Conservation (phyloP, 805 yeast species). For the Wickerhamiella alocasiicola region DNA sequence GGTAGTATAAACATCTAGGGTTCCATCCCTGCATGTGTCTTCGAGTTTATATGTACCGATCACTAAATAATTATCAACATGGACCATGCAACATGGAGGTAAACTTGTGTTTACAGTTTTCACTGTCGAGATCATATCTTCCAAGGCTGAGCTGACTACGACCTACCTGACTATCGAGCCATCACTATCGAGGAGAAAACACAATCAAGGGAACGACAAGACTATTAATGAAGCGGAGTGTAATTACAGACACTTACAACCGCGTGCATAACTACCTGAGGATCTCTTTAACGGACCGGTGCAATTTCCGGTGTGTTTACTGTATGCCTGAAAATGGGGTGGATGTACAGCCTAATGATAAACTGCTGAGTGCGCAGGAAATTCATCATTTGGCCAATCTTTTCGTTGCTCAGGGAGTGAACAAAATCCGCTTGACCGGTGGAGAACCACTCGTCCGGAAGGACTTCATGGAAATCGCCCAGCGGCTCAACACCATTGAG, state of each 20-base stretch:
- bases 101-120: constrained; percentile 29
- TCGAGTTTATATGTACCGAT: constrained; percentile 77
- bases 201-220: neutral
- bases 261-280: constrained; percentile 39
- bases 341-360: constrained; percentile 33
- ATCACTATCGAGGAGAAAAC: no score
- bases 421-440: constrained; percentile 41
- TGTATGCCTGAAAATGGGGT: constrained; percentile 50
- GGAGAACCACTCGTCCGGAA: constrained; percentile 46
- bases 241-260: constrained; percentile 33
- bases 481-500: constrained; percentile 27
- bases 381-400: constrained; percentile 33
- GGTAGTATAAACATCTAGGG: constrained; percentile 34
- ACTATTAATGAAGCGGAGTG: constrained; percentile 1
- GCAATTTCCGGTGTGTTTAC: constrained; percentile 35
- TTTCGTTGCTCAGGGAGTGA: constrained; percentile 39
- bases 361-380: constrained; percentile 34
- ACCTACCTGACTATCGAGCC: no score
- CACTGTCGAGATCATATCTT: neutral
- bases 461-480: constrained; percentile 36
- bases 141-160: no score
- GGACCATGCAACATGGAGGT: constrained; percentile 78
- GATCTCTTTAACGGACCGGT: constrained; percentile 40
- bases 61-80: constrained; percentile 41
- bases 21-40: constrained; percentile 55